A percentile compares a stretch with the other conserved stretches of the same genome.
These are phyloP conservation scores for Boletus coccyginus DNA, from an alignment of 768 basidiomycete genomes.

Conservation along the genomic window DNA sequence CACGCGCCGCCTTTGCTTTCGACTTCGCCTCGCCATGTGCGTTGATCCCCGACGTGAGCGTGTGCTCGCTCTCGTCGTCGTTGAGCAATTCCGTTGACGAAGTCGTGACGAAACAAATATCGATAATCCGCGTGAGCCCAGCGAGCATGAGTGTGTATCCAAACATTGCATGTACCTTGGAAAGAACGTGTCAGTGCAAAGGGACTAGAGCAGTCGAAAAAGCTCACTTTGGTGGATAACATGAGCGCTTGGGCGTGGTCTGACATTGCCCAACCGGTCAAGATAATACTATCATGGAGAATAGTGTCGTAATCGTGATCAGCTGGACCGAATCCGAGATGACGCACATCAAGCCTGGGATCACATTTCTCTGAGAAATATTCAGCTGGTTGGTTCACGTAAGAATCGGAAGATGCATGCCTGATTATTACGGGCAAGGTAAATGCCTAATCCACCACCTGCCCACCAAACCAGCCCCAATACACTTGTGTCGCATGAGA, in stretches of 20 bases:
- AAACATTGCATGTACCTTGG: constrained; percentile 76
- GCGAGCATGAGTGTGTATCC: constrained; percentile 86
- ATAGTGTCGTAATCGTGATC: not conserved
- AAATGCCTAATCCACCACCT: constrained; percentile 87
- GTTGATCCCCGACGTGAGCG: constrained; percentile 43
- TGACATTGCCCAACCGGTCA: constrained; percentile 95
- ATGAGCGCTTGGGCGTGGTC: constrained; percentile 82
- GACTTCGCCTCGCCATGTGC: constrained; percentile 15
- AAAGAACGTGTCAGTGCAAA: not conserved
- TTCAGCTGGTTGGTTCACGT: not conserved
- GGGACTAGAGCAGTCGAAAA: not conserved
- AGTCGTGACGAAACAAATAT: constrained; percentile 74
- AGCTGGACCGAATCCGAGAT: not conserved
- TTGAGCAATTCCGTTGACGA: constrained; percentile 28
- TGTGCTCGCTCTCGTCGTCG: constrained; percentile 69
- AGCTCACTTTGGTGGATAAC: constrained; percentile 73
- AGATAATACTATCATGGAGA: constrained; percentile 55
- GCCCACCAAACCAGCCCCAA: constrained; percentile 71
- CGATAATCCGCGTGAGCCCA: constrained; percentile 74
- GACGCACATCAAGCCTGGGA: constrained; percentile 78
- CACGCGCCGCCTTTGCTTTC: constrained; percentile 42
- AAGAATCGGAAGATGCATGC: constrained; percentile 33
- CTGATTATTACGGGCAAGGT: constrained; percentile 75
- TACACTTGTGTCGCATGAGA: constrained; percentile 41
- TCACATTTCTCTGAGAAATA: constrained; percentile 59